Evolutionary conservation across 179 eudicot genomes (phyloP).

Genomic region (Vitellaria paradoxa): DNA sequence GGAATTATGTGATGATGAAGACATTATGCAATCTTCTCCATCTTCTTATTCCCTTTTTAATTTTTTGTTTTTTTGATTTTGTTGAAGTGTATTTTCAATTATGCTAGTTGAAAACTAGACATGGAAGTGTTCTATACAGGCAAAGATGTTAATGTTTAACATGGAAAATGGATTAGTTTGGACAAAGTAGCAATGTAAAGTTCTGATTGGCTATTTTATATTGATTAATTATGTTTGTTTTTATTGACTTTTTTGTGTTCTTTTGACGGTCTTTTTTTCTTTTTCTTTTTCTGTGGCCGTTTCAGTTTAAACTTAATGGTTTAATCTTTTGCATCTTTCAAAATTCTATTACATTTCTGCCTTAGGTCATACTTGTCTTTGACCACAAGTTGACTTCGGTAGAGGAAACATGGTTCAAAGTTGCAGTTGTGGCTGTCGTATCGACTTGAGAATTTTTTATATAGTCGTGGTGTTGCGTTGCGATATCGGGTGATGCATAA

Average conservation of each 20-base stretch:
- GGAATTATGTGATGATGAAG: background rate
- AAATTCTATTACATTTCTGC: background rate
- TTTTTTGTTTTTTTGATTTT: background rate
- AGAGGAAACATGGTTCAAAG: no score
- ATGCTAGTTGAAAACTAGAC: background rate
- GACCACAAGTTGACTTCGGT: background rate
- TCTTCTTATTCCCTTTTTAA: background rate
- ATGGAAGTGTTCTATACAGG: background rate
- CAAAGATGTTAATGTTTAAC: background rate
- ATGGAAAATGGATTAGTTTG: background rate
- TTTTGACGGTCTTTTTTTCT: background rate
- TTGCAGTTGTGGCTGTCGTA: no score
- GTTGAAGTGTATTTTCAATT: background rate
- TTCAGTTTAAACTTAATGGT: background rate
- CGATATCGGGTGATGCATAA: no score
- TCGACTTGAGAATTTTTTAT: no score
- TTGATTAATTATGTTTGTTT: background rate
- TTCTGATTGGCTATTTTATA: background rate
- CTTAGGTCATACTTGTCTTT: background rate
- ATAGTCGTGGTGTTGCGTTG: no score
- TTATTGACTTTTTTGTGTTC: background rate
- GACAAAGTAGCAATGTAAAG: background rate
- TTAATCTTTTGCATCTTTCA: background rate
- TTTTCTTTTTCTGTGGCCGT: background rate
- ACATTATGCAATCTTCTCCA: background rate